Base-by-base conservation (phyloP, 768 basidiomycete species). In the Trametes cubensis region DNA sequence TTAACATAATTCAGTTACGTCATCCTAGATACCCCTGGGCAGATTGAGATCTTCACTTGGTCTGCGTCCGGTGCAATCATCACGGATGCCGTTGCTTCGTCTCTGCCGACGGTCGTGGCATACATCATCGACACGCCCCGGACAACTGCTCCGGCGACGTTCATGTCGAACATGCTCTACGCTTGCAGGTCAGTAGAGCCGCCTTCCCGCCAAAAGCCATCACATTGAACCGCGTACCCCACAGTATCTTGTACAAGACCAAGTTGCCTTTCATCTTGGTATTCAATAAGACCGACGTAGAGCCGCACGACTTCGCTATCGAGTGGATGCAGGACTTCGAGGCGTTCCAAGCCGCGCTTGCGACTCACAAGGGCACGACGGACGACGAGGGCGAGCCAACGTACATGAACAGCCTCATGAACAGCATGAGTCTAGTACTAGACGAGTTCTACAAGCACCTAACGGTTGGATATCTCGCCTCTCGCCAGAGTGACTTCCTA, bases 41-140 rank as follows among this genome's bases (percentile, higher is more conserved):
- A 99, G 76, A 99, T 99, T 70, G 97, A 99, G 76, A 99, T 98
- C 66, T 99, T 99, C 73, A 99, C 97, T 52, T 99, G 97, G 97
- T 98, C 95, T 0, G 97, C 97, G 2, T 98, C 95, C 48, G 97
- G 97, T 5, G 89, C 96, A 13, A 99, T 99, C 71, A 98, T 99
- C 69, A 99, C 97, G 44, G 95, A 98, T 71, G 93, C 97, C 18
- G 81, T 99, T 44, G 97, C 97, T 0, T 92, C 93, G 3, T 86
- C 95, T 0, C 79, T 98, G 60, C 97, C 97, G 6, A 89, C 97
- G 2, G 93, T 96, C 38, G 87, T 99, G 39, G 97, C 97, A 17
- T 99, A 98, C 71, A 84, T 99, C 63, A 94, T 99, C 67, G 97
- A 99, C 75, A 99, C 97, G 4, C 97, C 97, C 21, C 82, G 97